Conservation (phyloP, 768 basidiomycete genomes). For the Boletus rufocinnamomeus region DNA sequence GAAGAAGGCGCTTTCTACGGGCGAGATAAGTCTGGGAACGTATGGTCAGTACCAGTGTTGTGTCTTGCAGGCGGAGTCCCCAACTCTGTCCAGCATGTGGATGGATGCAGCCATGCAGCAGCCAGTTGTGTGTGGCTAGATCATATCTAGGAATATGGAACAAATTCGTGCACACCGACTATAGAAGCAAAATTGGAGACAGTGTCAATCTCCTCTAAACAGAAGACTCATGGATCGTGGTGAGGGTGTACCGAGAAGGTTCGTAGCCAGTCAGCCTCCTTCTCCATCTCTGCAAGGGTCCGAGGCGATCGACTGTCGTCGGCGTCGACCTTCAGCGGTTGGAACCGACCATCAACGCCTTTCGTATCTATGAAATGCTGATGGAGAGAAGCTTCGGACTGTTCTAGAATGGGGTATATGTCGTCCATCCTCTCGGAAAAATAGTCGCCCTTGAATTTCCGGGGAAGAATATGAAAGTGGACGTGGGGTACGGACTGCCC, state of each 20-base stretch:
- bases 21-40: slow-evolving; percentile 7
- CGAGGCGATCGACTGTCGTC: slow-evolving; percentile 68
- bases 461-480: slow-evolving; percentile 93
- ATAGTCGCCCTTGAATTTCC: slow-evolving; percentile 66
- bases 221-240: background rate
- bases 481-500: slow-evolving; percentile 78
- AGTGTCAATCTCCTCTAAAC: background rate
- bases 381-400: slow-evolving; percentile 53
- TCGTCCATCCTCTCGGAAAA: slow-evolving; percentile 68
- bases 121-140: slow-evolving; percentile 39
- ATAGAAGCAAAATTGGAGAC: background rate
- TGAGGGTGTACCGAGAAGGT: slow-evolving; percentile 45
- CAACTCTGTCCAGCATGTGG: slow-evolving; percentile 31
- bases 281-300: slow-evolving; percentile 72
- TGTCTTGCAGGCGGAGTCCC: slow-evolving; percentile 41
- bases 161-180: slow-evolving; percentile 7
- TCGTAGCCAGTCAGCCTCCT: slow-evolving; percentile 71
- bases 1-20: slow-evolving; percentile 33
- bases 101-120: slow-evolving; percentile 41
- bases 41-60: slow-evolving; percentile 33
- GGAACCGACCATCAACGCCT: slow-evolving; percentile 27
- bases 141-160: slow-evolving; percentile 22
- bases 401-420: slow-evolving; percentile 80
- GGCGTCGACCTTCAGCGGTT: slow-evolving; percentile 60
- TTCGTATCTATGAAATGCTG: slow-evolving; percentile 35